phyloP scores from a whole-genome alignment of 1,284 basidiomycete species.

The Amanita bisporigera region DNA sequence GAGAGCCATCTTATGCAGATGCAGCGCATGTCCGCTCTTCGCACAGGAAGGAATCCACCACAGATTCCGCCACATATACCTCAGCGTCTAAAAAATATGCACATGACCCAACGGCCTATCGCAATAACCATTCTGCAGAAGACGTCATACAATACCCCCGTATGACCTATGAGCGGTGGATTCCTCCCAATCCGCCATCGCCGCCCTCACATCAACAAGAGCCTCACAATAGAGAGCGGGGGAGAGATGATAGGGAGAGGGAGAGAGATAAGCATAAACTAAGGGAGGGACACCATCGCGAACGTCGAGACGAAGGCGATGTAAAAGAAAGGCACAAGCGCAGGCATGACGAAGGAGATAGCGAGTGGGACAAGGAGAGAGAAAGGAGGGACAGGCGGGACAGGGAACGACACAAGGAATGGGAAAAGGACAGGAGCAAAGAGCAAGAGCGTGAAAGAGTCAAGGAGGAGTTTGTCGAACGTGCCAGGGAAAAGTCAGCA shows the following conservation, averaged over 20 bases:
- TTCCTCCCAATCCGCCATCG: conserved; percentile 8
- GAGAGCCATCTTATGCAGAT: conserved; percentile 1
- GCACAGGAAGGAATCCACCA: not conserved
- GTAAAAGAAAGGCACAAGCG: conserved; percentile 1
- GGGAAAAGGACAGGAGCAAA: conserved; percentile 17
- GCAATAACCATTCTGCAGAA: not conserved
- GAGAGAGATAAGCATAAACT: conserved; percentile 1
- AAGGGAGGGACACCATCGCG: not conserved
- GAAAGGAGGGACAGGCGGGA: conserved; percentile 8
- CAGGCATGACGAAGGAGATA: conserved; percentile 8
- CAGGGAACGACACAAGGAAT: conserved; percentile 16
- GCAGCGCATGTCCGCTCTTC: not conserved
- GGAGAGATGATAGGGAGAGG: not conserved
- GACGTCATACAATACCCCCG: not conserved
- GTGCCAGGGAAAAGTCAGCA: conserved; percentile 2
- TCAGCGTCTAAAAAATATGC: not conserved
- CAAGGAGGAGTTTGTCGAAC: conserved; percentile 3
- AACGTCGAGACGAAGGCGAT: not conserved
- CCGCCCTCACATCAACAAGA: conserved; percentile 8
- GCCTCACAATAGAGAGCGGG: not conserved
- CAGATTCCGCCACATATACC: not conserved
- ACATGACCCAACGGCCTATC: not conserved
- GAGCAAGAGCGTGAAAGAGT: conserved; percentile 10
- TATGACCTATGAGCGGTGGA: conserved; percentile 5
- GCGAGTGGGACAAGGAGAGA: conserved; percentile 7